Percentiles rank a stretch among this genome's conserved stretches.
These are phyloP conservation scores for Pelagomonas calceolata DNA, from an alignment of 108 stramenopile genomes.

Conservation along the genomic window DNA sequence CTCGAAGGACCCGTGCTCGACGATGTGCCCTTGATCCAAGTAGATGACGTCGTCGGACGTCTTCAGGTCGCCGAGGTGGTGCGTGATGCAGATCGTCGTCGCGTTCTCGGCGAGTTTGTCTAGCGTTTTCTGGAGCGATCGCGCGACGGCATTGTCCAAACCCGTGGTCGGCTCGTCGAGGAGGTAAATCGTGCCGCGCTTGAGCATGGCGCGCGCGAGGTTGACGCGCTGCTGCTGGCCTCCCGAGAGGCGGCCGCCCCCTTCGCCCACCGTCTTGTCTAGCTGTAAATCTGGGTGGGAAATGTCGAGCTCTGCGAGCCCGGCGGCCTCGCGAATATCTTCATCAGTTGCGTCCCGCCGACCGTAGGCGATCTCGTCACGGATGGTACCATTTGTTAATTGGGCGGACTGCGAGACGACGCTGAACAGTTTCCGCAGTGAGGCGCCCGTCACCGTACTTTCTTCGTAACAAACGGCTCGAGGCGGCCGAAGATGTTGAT, in stretches of 20 bases:
- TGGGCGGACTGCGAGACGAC: slow-evolving; percentile 7
- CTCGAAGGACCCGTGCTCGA: slow-evolving; percentile 39
- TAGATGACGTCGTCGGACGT: slow-evolving; percentile 41
- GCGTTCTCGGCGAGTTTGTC: slow-evolving; percentile 6
- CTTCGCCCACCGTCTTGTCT: slow-evolving; percentile 3
- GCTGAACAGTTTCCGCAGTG: slow-evolving; percentile 3
- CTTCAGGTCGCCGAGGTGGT: slow-evolving; percentile 32
- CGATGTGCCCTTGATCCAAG: slow-evolving; percentile 27
- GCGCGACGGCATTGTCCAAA: slow-evolving; percentile 18
- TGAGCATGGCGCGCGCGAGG: slow-evolving; percentile 33
- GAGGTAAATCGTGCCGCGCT: slow-evolving; percentile 11
- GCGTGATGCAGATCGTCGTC: slow-evolving; percentile 26
- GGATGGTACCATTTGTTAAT: background rate
- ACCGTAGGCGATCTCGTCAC: slow-evolving; percentile 7
- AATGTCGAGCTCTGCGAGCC: slow-evolving; percentile 1
- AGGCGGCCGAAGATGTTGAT: background rate
- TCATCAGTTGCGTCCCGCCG: background rate
- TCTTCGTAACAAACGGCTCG: background rate
- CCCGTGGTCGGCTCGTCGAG: slow-evolving; percentile 31
- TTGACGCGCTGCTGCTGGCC: slow-evolving; percentile 31
- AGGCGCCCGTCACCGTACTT: background rate
- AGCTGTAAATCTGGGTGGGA: background rate
- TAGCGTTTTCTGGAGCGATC: slow-evolving; percentile 22
- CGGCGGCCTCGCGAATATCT: background rate
- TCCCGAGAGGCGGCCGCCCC: slow-evolving; percentile 9